Conservation (phyloP, 306 rosid genomes). For the Acacia acuminata region DNA sequence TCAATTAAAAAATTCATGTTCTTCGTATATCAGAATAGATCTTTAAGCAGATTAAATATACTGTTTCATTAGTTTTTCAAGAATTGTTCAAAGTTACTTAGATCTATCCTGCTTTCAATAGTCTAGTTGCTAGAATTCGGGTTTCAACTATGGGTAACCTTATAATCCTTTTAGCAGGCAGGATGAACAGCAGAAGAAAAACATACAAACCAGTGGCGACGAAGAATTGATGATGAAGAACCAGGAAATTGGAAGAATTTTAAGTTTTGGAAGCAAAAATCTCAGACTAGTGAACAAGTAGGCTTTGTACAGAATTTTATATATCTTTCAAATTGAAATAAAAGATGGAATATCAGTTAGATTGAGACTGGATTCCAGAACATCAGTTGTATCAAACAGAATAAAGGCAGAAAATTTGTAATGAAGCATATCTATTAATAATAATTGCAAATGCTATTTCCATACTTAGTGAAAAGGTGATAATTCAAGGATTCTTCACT, state of each 20-base stretch:
- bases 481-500: neutral
- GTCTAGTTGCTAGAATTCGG: neutral
- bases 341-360: neutral
- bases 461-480: neutral
- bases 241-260: neutral
- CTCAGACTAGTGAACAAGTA: neutral
- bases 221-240: constrained; percentile 41
- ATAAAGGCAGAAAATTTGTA: neutral
- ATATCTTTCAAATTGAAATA: neutral
- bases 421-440: neutral
- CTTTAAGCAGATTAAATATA: neutral
- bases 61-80: neutral
- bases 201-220: constrained; percentile 44
- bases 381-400: neutral
- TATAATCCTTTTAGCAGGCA: constrained; percentile 39
- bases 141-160: neutral
- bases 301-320: neutral
- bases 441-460: constrained; percentile 2
- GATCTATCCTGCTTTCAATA: neutral
- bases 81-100: neutral
- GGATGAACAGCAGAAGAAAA: constrained; percentile 32
- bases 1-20: neutral
- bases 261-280: neutral
- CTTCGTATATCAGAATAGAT: no score
- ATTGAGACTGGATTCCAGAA: neutral